Base-by-base conservation (phyloP, 1,284 basidiomycete species). In the Clitocybe nebularis region DNA sequence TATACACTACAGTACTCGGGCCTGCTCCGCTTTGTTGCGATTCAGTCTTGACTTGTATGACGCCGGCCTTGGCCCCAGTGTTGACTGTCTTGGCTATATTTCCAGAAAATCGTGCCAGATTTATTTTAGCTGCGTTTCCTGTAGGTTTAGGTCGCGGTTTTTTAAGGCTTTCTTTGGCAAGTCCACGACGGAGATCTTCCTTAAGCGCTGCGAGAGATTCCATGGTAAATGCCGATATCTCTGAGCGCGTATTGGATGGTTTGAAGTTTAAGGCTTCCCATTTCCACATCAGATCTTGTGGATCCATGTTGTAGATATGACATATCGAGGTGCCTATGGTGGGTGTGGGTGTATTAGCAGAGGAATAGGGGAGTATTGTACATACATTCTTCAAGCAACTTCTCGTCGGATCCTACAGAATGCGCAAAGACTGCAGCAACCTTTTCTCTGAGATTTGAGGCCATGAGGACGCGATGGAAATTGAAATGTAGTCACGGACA, bases 271-370 rank as follows among this genome's bases (percentile, higher is more conserved):
- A 64, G 2, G 74, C 81, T 58, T 91, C 83, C 74, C 84, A 83
- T 58, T 86, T 88, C 61, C 68, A 89, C 42, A 68, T 73, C n/a
- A 91, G 70, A 35, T 71, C 60, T 16, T 80, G 69, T 19, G 79
- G 71, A 17, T 66, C 54, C 24, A 84, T 43, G 45, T 76, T 75
- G 64, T 81, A 86, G 48, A 76, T 75, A 51, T 75, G 66, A 58
- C 87, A 90, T 44, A 89, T 67, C 14, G 69, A 68, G 17, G 75
- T 64, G 51, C 84, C 86, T 89, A 48, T 24, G 39, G 16, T 41
- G n/a, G 20, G 45, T 22, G 11, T 33, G 36, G 19, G 36, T 26
- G 43, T 33, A 34, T n/a, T 44, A 26, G 20, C 22, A 16, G 2
- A 24, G 26, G 21, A 17, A 17, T 23, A 23, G 30, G 5, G 20